These are phyloP conservation scores for Ophiocordyceps unilateralis DNA, from an alignment of 2,329 filamentous ascomycete genomes.

Conservation along the genomic window DNA sequence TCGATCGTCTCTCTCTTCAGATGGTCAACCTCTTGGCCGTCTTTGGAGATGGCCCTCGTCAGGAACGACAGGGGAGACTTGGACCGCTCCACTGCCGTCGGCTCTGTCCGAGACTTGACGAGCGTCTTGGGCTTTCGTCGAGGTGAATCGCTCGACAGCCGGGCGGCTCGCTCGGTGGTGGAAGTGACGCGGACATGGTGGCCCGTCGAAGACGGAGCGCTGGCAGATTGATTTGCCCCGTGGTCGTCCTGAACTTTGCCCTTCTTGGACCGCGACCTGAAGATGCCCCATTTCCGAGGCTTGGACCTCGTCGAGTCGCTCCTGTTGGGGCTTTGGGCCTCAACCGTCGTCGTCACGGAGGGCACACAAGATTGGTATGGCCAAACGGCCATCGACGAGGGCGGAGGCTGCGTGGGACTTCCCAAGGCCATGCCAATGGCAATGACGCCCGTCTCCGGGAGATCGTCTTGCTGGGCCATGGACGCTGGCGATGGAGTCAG, in stretches of 20 bases:
- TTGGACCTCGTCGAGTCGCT: slow-evolving; percentile 22
- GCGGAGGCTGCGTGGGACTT: slow-evolving; percentile 38
- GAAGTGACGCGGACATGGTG: not conserved
- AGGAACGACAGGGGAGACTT: not conserved
- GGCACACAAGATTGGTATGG: slow-evolving; percentile 10
- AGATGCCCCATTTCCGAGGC: slow-evolving; percentile 41
- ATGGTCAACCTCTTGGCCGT: not conserved
- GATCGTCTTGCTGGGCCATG: slow-evolving; percentile 12
- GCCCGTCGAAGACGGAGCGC: not conserved
- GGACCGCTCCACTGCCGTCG: not conserved
- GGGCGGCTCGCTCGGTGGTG: not conserved
- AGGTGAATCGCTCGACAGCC: not conserved
- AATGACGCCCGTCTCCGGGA: slow-evolving; percentile 11
- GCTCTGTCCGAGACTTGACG: not conserved
- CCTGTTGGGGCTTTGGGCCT: slow-evolving; percentile 6
- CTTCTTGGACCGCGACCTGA: slow-evolving; percentile 25
- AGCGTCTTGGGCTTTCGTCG: not conserved
- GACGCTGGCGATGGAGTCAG: not conserved
- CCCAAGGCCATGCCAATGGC: slow-evolving; percentile 60
- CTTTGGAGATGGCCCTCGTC: not conserved
- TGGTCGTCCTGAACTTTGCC: slow-evolving; percentile 2
- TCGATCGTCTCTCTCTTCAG: not conserved
- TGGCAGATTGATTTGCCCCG: not conserved
- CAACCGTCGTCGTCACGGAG: slow-evolving; percentile 7
- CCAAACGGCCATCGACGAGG: slow-evolving; percentile 9